Evolutionary conservation across 495 filamentous ascomycete genomes (phyloP), one percentile per base, ranked within the genome.

Genomic region (Chlorociboria aeruginascens): DNA sequence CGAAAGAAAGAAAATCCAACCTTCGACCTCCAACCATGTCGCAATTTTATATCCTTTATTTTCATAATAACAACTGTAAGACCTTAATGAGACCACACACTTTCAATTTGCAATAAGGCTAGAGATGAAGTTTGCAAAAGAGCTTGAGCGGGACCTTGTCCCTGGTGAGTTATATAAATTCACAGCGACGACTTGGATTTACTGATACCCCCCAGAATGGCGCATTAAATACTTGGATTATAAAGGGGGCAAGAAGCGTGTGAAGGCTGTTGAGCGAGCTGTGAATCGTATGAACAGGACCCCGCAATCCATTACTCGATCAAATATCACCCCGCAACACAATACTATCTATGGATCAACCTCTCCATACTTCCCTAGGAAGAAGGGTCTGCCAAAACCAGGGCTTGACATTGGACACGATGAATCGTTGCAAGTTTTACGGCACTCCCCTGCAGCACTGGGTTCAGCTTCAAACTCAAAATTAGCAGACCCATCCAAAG

Each of bases 191-290:
- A 28, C 29, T 16, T 44, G 42, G 8, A 16, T 10, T 44, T 29
- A 33, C 11, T 42, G 12, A 46, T 39, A 35, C 7, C 36, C 40
- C 1, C 44, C 50, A 69, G 89, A 95, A 74, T 95, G 89, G 89
- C 77, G 83, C 54, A 78, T 76, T 53, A 93, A 94, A 63, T 95
- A 95, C 65, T 72, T 95, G 48, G 79, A 95, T 66, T 95, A 95
- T 70, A 93, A 88, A 73, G 82, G 79, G 39, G 89, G 85, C 29
- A 95, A 95, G 65, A 94, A 95, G 67, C 83, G 86, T 62, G 70
- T 95, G 63, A 95, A 92, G 62, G 77, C 79, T 30, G 74, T 93
- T 42, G 63, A 74, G n/a, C 74, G 79, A 33, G 86, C 87, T 51
- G 67, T 86, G 53, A 68, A 74, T 45, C 74, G 78, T 40, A 81